Percentiles rank a stretch among this genome's conserved stretches.
These are phyloP conservation scores for Sclerotinia nivalis DNA, from an alignment of 2,329 filamentous ascomycete genomes.

Conservation along the genomic window DNA sequence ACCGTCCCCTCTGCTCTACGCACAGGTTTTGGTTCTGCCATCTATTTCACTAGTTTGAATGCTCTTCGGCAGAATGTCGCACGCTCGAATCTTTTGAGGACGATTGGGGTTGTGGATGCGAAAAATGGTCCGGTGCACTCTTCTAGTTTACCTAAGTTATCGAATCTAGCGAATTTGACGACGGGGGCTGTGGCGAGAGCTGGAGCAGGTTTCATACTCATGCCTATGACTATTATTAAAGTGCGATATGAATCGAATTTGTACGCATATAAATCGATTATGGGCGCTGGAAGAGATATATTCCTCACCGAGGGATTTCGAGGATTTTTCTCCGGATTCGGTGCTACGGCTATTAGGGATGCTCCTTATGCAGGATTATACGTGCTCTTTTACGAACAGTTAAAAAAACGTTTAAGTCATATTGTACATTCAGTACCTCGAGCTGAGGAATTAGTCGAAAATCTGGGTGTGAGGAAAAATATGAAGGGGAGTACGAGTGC, in stretches of 20 bases:
- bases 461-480: background rate
- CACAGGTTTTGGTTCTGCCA: conserved; percentile 86
- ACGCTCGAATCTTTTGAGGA: conserved; percentile 45
- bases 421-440: conserved; percentile 35
- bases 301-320: conserved; percentile 68
- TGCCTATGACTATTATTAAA: conserved; percentile 95
- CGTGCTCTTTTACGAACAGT: conserved; percentile 88
- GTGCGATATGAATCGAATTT: conserved; percentile 90
- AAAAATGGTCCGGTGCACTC: conserved; percentile 47
- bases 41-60: conserved; percentile 92
- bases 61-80: conserved; percentile 71
- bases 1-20: conserved; percentile 90
- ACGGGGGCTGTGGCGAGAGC: conserved; percentile 84
- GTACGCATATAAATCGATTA: conserved; percentile 79
- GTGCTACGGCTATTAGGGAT: conserved; percentile 88
- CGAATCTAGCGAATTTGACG: conserved; percentile 79
- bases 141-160: conserved; percentile 77
- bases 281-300: conserved; percentile 73
- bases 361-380: conserved; percentile 97
- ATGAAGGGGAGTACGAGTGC: conserved; percentile 50
- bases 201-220: conserved; percentile 84
- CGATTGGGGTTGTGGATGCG: conserved; percentile 36
- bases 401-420: conserved; percentile 61
- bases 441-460: conserved; percentile 28
- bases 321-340: conserved; percentile 92